A percentile compares a stretch with the other conserved stretches of the same genome.
These are phyloP conservation scores for Marasmius tenuissimus DNA, from an alignment of 1,284 basidiomycete species.

Conservation along the genomic window DNA sequence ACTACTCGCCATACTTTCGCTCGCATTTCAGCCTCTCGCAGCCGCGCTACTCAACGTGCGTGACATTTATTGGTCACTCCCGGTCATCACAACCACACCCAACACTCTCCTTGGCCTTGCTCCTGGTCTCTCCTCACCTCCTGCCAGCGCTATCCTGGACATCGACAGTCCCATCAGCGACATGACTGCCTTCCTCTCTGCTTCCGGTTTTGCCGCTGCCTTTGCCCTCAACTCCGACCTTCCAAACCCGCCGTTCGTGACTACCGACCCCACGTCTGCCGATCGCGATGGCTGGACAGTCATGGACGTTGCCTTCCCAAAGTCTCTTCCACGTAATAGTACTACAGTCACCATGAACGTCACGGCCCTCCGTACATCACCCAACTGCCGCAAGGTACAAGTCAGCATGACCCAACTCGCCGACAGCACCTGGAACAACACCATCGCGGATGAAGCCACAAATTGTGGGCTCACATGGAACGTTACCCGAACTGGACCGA, in stretches of 20 bases:
- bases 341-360: constrained; percentile 44
- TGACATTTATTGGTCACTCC: constrained; percentile 36
- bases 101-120: constrained; percentile 41
- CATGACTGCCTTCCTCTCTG: constrained; percentile 45
- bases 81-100: constrained; percentile 23
- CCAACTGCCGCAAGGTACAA: constrained; percentile 38
- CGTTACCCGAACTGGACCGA: constrained; percentile 36
- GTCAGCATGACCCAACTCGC: constrained; percentile 30
- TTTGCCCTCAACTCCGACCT: constrained; percentile 43
- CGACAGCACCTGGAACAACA: constrained; percentile 41
- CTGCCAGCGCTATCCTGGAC: constrained; percentile 20
- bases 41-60: constrained; percentile 47
- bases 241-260: constrained; percentile 40
- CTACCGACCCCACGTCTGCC: not conserved
- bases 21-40: constrained; percentile 50
- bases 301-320: constrained; percentile 37
- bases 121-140: constrained; percentile 18
- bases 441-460: constrained; percentile 28
- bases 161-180: constrained; percentile 33
- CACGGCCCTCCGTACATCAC: constrained; percentile 43
- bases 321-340: constrained; percentile 25
- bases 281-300: constrained; percentile 40
- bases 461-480: constrained; percentile 40
- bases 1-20: constrained; percentile 43
- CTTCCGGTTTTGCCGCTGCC: constrained; percentile 52